phyloP scores from a whole-genome alignment of 305 asterid genomes.

The Fraxinus xanthoxyloides region DNA sequence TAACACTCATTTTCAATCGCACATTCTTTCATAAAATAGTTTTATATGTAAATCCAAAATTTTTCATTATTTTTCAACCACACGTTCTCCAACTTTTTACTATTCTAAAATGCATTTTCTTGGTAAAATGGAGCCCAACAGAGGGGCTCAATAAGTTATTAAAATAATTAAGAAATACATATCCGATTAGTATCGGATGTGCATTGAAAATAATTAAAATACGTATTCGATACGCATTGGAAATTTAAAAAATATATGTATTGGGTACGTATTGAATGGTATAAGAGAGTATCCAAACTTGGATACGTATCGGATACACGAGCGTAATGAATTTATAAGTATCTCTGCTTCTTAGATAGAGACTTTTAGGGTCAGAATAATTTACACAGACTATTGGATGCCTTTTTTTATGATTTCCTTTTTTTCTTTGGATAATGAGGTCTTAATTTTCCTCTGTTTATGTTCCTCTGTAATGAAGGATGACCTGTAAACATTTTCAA shows the following conservation, averaged over 20 bases:
- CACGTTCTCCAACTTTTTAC: not conserved
- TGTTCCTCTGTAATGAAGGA: not conserved
- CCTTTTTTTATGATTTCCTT: not conserved
- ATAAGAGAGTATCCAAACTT: not conserved
- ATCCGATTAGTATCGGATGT: too few relatives aligned
- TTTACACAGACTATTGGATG: not conserved
- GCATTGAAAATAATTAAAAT: not conserved
- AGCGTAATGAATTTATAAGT: too few relatives aligned
- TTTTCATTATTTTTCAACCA: not conserved
- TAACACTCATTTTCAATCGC: too few relatives aligned
- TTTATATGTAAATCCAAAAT: too few relatives aligned
- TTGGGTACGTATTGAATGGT: not conserved
- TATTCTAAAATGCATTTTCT: not conserved
- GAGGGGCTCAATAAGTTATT: not conserved
- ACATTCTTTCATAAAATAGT: too few relatives aligned
- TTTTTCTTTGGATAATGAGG: not conserved
- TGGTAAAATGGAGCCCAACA: not conserved
- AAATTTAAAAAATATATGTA: not conserved
- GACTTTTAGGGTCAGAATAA: not conserved
- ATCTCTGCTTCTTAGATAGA: not conserved
- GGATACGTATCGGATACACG: not conserved
- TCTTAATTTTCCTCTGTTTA: not conserved
- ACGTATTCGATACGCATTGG: not conserved
- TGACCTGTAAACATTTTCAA: not conserved
- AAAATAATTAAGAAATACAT: not conserved